These are phyloP conservation scores for Taphrina betulina DNA, from an alignment of 1,139 yeast genomes.

Conservation along the genomic window DNA sequence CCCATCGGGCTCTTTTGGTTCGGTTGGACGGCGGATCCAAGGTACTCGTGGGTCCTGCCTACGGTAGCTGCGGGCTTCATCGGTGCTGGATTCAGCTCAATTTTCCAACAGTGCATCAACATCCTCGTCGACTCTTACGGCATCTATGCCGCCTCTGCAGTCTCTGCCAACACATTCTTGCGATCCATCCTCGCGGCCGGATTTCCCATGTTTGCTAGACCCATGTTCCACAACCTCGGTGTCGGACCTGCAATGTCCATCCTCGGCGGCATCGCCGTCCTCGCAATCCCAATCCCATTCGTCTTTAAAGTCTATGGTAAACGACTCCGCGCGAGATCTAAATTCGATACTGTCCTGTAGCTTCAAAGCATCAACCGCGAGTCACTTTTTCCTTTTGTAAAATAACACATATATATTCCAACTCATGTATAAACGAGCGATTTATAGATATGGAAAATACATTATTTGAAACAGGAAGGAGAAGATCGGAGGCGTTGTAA, in stretches of 20 bases:
- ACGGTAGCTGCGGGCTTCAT: conserved; percentile 62
- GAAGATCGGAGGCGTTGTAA: too few relatives aligned
- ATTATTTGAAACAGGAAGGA: too few relatives aligned
- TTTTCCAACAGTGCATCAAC: conserved; percentile 58
- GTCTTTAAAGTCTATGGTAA: conserved; percentile 54
- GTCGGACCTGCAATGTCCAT: conserved; percentile 63
- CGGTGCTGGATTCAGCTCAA: conserved; percentile 62
- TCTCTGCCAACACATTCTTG: conserved; percentile 74
- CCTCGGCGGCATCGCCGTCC: conserved; percentile 56
- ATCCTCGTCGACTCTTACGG: conserved; percentile 66
- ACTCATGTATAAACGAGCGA: background rate
- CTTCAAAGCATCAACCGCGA: background rate
- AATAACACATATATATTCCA: background rate
- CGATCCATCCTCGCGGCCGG: conserved; percentile 70
- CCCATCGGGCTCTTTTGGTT: conserved; percentile 73
- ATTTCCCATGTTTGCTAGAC: conserved; percentile 71
- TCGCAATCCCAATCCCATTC: conserved; percentile 66
- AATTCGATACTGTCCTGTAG: conserved; percentile 33
- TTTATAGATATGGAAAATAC: too few relatives aligned
- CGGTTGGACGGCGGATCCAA: conserved; percentile 65
- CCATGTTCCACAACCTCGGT: conserved; percentile 57
- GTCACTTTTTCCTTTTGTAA: background rate
- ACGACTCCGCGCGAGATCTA: conserved; percentile 2
- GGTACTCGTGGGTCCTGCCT: conserved; percentile 76
- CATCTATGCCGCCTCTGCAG: conserved; percentile 69